Evolutionary conservation across 345 rosid species (phyloP).

Genomic region (Aquilaria sinensis): DNA sequence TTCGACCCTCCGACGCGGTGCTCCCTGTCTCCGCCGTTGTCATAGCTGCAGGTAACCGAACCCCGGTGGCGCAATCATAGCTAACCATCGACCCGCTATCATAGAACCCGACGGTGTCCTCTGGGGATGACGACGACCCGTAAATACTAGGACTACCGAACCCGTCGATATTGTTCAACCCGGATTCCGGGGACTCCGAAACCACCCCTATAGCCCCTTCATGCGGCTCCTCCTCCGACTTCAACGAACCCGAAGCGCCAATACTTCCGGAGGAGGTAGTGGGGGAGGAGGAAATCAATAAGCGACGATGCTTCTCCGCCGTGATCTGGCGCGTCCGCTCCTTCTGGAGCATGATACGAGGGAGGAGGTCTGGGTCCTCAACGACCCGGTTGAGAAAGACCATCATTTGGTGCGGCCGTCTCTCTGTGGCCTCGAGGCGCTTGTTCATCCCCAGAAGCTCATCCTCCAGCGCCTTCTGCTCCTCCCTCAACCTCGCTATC

Average conservation of each 20-base stretch:
- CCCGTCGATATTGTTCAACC: slow-evolving; percentile 17
- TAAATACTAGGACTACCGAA: slow-evolving; percentile 8
- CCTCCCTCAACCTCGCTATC: slow-evolving; percentile 69
- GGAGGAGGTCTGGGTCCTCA: slow-evolving; percentile 75
- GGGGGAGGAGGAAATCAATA: slow-evolving; percentile 28
- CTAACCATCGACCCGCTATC: slow-evolving; percentile 10
- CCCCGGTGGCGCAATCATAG: slow-evolving; percentile 9
- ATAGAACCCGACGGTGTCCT: slow-evolving; percentile 25
- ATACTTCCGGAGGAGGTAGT: slow-evolving; percentile 27
- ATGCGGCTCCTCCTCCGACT: slow-evolving; percentile 32
- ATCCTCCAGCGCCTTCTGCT: slow-evolving; percentile 51
- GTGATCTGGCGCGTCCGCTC: slow-evolving; percentile 26
- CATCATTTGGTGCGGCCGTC: slow-evolving; percentile 94
- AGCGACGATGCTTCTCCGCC: slow-evolving; percentile 45
- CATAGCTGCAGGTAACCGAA: slow-evolving; percentile 4
- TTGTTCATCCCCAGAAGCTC: slow-evolving; percentile 64
- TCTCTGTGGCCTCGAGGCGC: slow-evolving; percentile 72
- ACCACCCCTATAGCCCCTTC: slow-evolving; percentile 30
- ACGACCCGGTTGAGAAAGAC: slow-evolving; percentile 67
- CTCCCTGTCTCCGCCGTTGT: slow-evolving; percentile 15
- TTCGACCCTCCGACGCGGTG: slow-evolving; percentile 15
- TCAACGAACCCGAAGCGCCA: slow-evolving; percentile 39
- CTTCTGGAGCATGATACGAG: slow-evolving; percentile 58
- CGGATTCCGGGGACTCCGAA: slow-evolving; percentile 39
- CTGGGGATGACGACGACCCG: slow-evolving; percentile 32